phyloP scores from a whole-genome alignment of 305 asterid genomes.

The Solanum hybrid region DNA sequence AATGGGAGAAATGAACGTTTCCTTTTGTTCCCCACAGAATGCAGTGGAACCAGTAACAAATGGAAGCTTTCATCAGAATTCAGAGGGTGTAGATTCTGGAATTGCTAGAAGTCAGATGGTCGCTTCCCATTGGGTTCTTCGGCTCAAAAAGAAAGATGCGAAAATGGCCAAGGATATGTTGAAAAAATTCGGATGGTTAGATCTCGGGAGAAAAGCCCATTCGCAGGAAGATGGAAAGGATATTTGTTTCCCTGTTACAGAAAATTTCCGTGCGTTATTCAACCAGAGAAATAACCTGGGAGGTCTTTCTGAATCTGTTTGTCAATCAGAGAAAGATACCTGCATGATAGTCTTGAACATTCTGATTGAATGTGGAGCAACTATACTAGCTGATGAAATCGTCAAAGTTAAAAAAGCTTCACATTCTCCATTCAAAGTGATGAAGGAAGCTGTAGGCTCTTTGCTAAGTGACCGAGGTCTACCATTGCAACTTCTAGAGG shows the following conservation, averaged over 20 bases:
- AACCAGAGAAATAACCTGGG: conserved; percentile 21
- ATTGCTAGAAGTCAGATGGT: conserved; percentile 19
- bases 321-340: conserved; percentile 30
- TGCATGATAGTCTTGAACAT: conserved; percentile 45
- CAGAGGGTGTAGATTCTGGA: conserved; percentile 26
- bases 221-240: conserved; percentile 46
- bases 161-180: conserved; percentile 73
- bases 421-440: conserved; percentile 53
- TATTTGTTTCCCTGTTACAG: conserved; percentile 73
- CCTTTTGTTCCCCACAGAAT: conserved; percentile 10
- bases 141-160: conserved; percentile 55
- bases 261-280: conserved; percentile 38
- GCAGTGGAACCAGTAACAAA: conserved; percentile 19
- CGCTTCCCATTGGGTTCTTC: conserved; percentile 46
- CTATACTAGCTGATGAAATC: conserved; percentile 52
- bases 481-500: conserved; percentile 53
- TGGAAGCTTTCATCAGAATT: conserved; percentile 21
- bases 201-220: conserved; percentile 72
- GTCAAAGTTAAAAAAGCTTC: conserved; percentile 52
- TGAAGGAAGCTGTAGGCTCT: conserved; percentile 71
- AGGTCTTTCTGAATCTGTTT: conserved; percentile 26
- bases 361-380: conserved; percentile 55
- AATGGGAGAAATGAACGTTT: conserved; percentile 12
- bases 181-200: conserved; percentile 87
- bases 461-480: conserved; percentile 43